These are phyloP conservation scores for Chenopodium berlandieri DNA, from an alignment of 148 eudicot genomes.

Conservation along the genomic window DNA sequence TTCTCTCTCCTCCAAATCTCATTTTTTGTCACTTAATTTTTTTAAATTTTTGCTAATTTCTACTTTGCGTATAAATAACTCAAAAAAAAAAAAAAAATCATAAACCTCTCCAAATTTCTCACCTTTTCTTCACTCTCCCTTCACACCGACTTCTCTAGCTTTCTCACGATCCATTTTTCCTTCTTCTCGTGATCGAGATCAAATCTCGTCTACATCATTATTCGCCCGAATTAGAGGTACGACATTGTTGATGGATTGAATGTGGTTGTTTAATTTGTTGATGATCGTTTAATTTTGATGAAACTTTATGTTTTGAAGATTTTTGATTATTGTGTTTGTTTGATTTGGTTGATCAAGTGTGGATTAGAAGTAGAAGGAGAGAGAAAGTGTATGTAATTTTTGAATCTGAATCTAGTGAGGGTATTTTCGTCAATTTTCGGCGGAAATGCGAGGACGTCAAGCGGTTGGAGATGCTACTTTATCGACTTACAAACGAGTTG, in stretches of 20 bases:
- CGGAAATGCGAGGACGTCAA: conserved; percentile 59
- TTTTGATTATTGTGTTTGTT: background rate
- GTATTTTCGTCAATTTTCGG: conserved; percentile 6
- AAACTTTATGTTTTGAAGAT: background rate
- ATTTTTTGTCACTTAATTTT: too few species aligned
- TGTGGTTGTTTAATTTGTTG: too few species aligned
- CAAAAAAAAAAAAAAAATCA: background rate
- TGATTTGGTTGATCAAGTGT: background rate
- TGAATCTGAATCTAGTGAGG: background rate
- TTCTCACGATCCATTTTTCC: too few species aligned
- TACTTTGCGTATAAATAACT: conserved; percentile 17
- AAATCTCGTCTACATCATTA: too few species aligned
- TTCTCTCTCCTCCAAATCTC: background rate
- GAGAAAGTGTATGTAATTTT: background rate
- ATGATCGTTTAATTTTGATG: too few species aligned
- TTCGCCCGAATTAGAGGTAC: too few species aligned
- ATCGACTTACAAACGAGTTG: conserved; percentile 58
- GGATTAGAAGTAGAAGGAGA: background rate
- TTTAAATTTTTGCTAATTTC: background rate
- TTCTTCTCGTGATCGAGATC: too few species aligned
- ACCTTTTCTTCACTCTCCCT: too few species aligned
- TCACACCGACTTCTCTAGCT: too few species aligned
- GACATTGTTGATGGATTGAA: too few species aligned
- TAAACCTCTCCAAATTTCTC: too few species aligned
- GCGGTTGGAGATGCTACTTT: conserved; percentile 35